Evolutionary conservation across 805 yeast genomes (phyloP).

Genomic region (Huiozyma sinensis): DNA sequence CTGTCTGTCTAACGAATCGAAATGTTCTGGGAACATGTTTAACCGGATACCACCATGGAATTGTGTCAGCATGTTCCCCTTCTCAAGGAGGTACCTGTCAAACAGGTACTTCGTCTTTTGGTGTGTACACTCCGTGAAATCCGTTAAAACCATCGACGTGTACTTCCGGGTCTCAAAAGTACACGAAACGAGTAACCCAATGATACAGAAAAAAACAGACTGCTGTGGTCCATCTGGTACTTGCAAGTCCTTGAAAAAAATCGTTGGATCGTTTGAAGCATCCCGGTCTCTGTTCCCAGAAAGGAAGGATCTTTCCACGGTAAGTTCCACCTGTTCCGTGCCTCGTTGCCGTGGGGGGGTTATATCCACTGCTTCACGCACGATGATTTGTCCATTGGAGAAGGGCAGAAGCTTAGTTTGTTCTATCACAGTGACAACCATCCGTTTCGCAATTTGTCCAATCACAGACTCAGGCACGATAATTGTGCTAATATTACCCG

Average conservation of each 20-base stretch:
- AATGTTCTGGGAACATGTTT: slow-evolving; percentile 13
- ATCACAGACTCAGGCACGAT: too few species aligned
- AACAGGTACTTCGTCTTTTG: slow-evolving; percentile 11
- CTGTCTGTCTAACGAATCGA: slow-evolving; percentile 7
- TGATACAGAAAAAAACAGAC: slow-evolving; percentile 7
- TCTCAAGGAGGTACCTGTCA: slow-evolving; percentile 15
- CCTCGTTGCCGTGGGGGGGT: too few species aligned
- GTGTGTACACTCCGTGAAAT: slow-evolving; percentile 15
- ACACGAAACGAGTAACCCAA: slow-evolving; percentile 16
- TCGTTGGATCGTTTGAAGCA: neutral
- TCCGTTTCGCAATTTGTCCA: too few species aligned
- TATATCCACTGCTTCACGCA: too few species aligned
- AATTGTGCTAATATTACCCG: too few species aligned
- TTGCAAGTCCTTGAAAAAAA: slow-evolving; percentile 9
- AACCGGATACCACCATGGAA: slow-evolving; percentile 13
- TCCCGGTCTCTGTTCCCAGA: too few species aligned
- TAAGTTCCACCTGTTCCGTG: too few species aligned
- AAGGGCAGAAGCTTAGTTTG: too few species aligned
- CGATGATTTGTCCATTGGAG: too few species aligned
- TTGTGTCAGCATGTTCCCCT: slow-evolving; percentile 7
- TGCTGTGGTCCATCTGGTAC: slow-evolving; percentile 1
- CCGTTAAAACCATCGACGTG: slow-evolving; percentile 18
- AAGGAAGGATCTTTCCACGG: too few species aligned
- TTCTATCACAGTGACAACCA: too few species aligned
- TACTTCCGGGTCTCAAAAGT: slow-evolving; percentile 9